Evolutionary conservation across 106 monocot species (phyloP).

Genomic region (Triglochin maritima): DNA sequence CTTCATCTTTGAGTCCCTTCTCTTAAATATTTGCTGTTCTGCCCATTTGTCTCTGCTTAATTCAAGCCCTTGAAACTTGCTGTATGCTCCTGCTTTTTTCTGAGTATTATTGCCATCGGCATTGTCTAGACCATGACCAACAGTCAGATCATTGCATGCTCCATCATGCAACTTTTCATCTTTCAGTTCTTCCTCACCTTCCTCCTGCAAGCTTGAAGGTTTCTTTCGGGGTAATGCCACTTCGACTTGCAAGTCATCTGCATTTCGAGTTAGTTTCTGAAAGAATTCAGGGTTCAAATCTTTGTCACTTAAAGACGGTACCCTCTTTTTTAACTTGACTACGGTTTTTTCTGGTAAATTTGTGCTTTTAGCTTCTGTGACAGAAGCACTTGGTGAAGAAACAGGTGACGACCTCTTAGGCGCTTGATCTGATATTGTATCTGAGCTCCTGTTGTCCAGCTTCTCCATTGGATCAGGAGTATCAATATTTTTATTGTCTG

Average conservation of each 20-base stretch:
- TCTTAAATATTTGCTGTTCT: slow-evolving; percentile 36
- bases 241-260: slow-evolving; percentile 76
- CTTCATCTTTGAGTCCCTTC: slow-evolving; percentile 43
- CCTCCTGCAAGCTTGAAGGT: slow-evolving; percentile 32
- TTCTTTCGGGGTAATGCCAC: slow-evolving; percentile 64
- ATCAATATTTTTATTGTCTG: slow-evolving; percentile 36
- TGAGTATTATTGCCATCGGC: slow-evolving; percentile 15
- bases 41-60: slow-evolving; percentile 37
- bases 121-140: slow-evolving; percentile 11
- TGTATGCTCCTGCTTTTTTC: slow-evolving; percentile 16
- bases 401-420: slow-evolving; percentile 28
- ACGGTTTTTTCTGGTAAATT: slow-evolving; percentile 57
- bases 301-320: slow-evolving; percentile 73
- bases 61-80: slow-evolving; percentile 28
- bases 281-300: slow-evolving; percentile 91
- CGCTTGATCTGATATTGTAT: slow-evolving; percentile 30
- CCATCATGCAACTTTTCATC: slow-evolving; percentile 18
- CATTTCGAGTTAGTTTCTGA: slow-evolving; percentile 66
- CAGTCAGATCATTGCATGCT: slow-evolving; percentile 16
- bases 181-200: slow-evolving; percentile 25
- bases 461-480: slow-evolving; percentile 38
- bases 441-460: slow-evolving; percentile 23
- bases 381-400: slow-evolving; percentile 40
- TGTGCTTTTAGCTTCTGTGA: slow-evolving; percentile 29
- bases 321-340: slow-evolving; percentile 57